Conservation (phyloP, 331 rosid genomes). For the Cydonia oblonga region DNA sequence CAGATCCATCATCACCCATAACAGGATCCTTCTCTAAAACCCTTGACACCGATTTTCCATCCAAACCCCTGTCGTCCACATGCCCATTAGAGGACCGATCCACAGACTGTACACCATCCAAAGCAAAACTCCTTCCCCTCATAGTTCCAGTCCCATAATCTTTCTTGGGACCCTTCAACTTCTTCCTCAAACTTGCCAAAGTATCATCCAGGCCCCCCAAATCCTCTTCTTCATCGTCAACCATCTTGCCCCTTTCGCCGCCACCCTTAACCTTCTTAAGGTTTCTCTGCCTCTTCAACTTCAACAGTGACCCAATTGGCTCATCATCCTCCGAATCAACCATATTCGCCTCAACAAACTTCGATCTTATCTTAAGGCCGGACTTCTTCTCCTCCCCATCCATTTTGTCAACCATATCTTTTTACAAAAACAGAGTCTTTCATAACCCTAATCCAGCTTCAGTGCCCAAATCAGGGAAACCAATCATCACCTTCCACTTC, state of each 20-base stretch:
- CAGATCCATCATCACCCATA: conserved; percentile 16
- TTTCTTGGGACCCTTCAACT: conserved; percentile 78
- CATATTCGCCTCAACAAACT: conserved; percentile 31
- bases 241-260: conserved; percentile 29
- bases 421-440: conserved; percentile 9
- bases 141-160: conserved; percentile 40
- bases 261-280: conserved; percentile 43
- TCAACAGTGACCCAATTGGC: conserved; percentile 81
- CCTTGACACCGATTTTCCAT: conserved; percentile 8
- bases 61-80: conserved; percentile 16
- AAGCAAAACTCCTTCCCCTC: conserved; percentile 29
- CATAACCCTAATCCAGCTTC: conserved; percentile 38
- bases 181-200: conserved; percentile 82
- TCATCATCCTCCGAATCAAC: conserved; percentile 61
- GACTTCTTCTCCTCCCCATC: conserved; percentile 52
- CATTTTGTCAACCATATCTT: conserved; percentile 44
- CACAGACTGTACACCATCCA: conserved; percentile 25
- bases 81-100: conserved; percentile 18
- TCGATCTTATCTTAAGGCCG: conserved; percentile 51
- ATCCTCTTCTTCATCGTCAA: conserved; percentile 33
- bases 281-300: conserved; percentile 45
- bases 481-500: conserved; percentile 35
- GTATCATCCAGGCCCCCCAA: conserved; percentile 82
- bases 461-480: conserved; percentile 22
- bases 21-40: conserved; percentile 9